phyloP scores from a whole-genome alignment of 139 green algal genomes.

The Closterium sp. region DNA sequence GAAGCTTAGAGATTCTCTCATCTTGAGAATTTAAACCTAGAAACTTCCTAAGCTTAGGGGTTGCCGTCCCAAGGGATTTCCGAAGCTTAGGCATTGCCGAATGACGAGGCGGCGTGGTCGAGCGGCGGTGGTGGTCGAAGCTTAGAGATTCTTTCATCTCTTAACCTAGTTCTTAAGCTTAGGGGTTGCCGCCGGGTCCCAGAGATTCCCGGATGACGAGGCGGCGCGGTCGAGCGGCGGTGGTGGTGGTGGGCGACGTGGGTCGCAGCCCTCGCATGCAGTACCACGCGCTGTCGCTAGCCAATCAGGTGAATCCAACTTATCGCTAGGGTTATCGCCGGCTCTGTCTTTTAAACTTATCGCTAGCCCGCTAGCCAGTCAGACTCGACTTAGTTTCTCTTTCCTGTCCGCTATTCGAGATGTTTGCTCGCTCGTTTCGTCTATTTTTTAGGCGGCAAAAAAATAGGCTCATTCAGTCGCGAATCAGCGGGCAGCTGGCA shows the following conservation, averaged over 20 bases:
- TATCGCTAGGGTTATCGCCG: conserved; percentile 1
- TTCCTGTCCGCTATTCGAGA: background rate
- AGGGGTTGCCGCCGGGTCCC: too few relatives aligned
- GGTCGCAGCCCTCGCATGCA: conserved; percentile 93
- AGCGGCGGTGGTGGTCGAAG: conserved; percentile 79
- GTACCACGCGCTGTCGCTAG: conserved; percentile 86
- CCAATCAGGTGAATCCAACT: conserved; percentile 51
- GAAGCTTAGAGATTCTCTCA: too few relatives aligned
- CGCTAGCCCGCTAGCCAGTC: background rate
- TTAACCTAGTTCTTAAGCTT: too few relatives aligned
- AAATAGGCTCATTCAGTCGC: background rate
- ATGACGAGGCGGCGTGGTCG: background rate
- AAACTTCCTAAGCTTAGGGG: too few relatives aligned
- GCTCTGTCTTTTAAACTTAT: background rate
- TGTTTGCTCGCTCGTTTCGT: background rate
- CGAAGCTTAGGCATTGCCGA: background rate
- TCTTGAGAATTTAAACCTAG: too few relatives aligned
- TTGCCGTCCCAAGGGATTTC: too few relatives aligned
- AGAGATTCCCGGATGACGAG: background rate
- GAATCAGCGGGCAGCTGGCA: background rate
- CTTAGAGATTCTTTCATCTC: too few relatives aligned
- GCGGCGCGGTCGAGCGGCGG: conserved; percentile 33
- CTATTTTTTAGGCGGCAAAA: background rate
- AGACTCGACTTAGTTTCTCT: background rate
- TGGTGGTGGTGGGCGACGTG: conserved; percentile 95